Evolutionary conservation across 352 stramenopile genomes (phyloP), one percentile per base, ranked within the genome.

Genomic region (Phytophthora ramorum): DNA sequence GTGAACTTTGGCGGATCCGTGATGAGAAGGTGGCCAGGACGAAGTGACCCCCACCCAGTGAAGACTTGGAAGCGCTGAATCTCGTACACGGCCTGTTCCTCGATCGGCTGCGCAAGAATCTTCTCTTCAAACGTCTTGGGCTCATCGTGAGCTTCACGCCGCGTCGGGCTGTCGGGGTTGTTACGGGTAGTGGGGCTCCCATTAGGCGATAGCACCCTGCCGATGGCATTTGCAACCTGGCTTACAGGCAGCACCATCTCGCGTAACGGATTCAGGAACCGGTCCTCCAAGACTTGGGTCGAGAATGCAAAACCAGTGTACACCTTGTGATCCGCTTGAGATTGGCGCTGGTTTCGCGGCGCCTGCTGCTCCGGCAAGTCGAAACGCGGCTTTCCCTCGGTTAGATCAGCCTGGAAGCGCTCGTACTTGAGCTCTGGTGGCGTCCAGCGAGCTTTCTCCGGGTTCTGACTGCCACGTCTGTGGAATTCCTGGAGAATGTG

Each of bases 271-370:
- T 93, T 92, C 37, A 93, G 60, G 66, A 94, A 93, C 7, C 87
- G 85, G 49, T 94, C 86, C 64, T 96, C 87, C 0, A 90, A 61
- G 2, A 81, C 61, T 56, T 92, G 83, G 0, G 85, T 93, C 35
- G 88, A 96, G 69, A 96, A 96, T 0, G 88, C 88, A 52, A 94
- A 95, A 7, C 88, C 86, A 0, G 86, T 92, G 73, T 96, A 94
- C 14, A 79, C 75, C 30, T 83, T 83, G 13, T 89, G 67, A 0
- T 75, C 62, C 0, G 32, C 64, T 10, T 72, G 30, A 1, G 49
- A 73, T 26, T 41, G 52, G 26, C 55, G 55, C 14, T 70, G 63
- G 40, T 71, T 62, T 3, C 63, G 62, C 3, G 63, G 59, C 5
- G 68, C 57, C 16, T 76, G 59, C 30, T 86, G 75, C 35, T 89